Percentiles rank a stretch among this genome's conserved stretches.
These are phyloP conservation scores for Byssoonygena ceratinophila DNA, from an alignment of 2,329 filamentous ascomycete species.

Conservation along the genomic window DNA sequence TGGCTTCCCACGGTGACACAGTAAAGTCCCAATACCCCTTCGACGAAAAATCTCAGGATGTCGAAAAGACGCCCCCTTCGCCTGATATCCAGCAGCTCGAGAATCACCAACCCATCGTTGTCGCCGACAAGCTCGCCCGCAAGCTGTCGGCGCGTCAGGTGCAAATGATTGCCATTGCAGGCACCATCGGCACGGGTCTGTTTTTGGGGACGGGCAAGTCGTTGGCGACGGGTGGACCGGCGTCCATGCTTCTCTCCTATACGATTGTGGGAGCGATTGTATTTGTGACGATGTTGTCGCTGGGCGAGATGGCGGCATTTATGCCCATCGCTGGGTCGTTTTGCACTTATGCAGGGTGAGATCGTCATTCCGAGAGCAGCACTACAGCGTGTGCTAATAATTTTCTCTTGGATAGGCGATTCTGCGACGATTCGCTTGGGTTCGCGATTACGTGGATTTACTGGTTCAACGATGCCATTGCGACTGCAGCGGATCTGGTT, in stretches of 20 bases:
- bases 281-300: slow-evolving; percentile 48
- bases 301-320: slow-evolving; percentile 53
- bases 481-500: slow-evolving; percentile 51
- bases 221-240: slow-evolving; percentile 50
- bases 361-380: not conserved
- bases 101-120: slow-evolving; percentile 14
- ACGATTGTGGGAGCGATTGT: slow-evolving; percentile 49
- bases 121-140: slow-evolving; percentile 43
- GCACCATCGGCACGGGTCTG: slow-evolving; percentile 44
- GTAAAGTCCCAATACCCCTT: not conserved
- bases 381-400: not conserved
- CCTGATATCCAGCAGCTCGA: slow-evolving; percentile 3
- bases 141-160: slow-evolving; percentile 52
- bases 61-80: slow-evolving; percentile 12
- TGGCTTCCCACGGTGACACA: not conserved
- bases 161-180: slow-evolving; percentile 53
- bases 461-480: slow-evolving; percentile 57
- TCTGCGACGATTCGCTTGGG: slow-evolving; percentile 36
- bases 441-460: slow-evolving; percentile 40
- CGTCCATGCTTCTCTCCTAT: slow-evolving; percentile 49
- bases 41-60: slow-evolving; percentile 9
- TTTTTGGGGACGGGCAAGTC: slow-evolving; percentile 54
- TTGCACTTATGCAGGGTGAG: slow-evolving; percentile 45
- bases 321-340: slow-evolving; percentile 46
- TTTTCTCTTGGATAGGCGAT: slow-evolving; percentile 24